Conservation (phyloP, 257 asterid species). For the Solanum lycopersicoides region DNA sequence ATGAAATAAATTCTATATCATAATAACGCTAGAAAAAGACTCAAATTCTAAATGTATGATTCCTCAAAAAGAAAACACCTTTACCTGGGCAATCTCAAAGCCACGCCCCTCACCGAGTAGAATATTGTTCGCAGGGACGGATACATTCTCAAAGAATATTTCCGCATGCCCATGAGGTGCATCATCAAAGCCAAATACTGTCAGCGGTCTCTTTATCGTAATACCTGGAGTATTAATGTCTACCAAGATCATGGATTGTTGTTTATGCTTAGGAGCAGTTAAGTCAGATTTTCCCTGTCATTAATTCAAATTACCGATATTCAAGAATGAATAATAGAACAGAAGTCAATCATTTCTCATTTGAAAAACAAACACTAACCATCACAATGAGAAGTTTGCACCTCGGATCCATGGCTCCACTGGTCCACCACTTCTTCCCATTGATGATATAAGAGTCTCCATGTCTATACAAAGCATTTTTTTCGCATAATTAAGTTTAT, state of each 20-base stretch:
- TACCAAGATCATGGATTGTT: constrained; percentile 92
- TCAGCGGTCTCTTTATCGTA: constrained; percentile 60
- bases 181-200: constrained; percentile 92
- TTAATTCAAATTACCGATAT: neutral
- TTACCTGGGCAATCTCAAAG: constrained; percentile 96
- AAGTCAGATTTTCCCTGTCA: constrained; percentile 89
- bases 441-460: constrained; percentile 77
- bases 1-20: neutral
- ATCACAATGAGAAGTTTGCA: constrained; percentile 86
- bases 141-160: constrained; percentile 60
- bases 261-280: constrained; percentile 66
- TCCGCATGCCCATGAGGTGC: constrained; percentile 99
- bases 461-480: constrained; percentile 25
- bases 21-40: neutral
- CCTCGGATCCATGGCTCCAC: constrained; percentile 99
- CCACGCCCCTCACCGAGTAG: constrained; percentile 97
- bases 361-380: constrained; percentile 36
- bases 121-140: constrained; percentile 59
- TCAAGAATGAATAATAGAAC: neutral
- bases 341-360: neutral
- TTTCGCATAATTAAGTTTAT: neutral
- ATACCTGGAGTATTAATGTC: constrained; percentile 78
- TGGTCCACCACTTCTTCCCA: constrained; percentile 98
- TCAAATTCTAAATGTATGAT: neutral
- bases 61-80: neutral